phyloP scores from a whole-genome alignment of 2,329 filamentous ascomycete genomes.

The Davidsoniella virescens region DNA sequence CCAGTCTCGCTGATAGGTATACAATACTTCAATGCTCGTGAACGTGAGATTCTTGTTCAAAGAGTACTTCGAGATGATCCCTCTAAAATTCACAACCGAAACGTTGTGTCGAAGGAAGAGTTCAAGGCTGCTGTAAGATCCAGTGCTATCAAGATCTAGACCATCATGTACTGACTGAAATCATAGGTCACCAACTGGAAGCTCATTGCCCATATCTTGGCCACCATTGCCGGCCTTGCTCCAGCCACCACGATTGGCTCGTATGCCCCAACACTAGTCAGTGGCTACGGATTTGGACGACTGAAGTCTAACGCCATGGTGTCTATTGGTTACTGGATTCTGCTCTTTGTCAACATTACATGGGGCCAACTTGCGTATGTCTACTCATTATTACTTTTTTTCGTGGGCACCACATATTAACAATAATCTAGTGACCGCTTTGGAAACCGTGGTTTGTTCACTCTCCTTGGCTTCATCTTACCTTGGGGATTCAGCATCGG shows the following conservation, averaged over 20 bases:
- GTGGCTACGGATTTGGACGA: conserved; percentile 21
- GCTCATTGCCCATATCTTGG: conserved; percentile 21
- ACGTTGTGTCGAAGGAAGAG: conserved; percentile 19
- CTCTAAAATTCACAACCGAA: conserved; percentile 20
- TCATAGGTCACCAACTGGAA: conserved; percentile 23
- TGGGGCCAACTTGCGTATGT: conserved; percentile 18
- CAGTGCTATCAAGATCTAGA: neutral
- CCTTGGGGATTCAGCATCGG: conserved; percentile 18
- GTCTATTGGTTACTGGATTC: conserved; percentile 22
- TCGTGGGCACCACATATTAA: neutral
- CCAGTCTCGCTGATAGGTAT: conserved; percentile 20
- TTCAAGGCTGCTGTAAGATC: conserved; percentile 20
- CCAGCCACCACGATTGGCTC: conserved; percentile 18
- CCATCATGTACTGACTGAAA: neutral
- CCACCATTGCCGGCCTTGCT: conserved; percentile 19
- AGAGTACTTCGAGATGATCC: conserved; percentile 23
- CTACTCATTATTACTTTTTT: conserved; percentile 5
- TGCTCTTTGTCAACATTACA: conserved; percentile 20
- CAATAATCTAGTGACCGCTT: conserved; percentile 14
- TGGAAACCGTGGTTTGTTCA: conserved; percentile 16
- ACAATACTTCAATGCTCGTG: conserved; percentile 21
- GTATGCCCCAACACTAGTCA: conserved; percentile 21
- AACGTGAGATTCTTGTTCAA: conserved; percentile 20
- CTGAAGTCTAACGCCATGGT: conserved; percentile 22
- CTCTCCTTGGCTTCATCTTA: conserved; percentile 18